A percentile compares a stretch with the other conserved stretches of the same genome.
Evolutionary conservation across 1,139 yeast species (phyloP).

Genomic region (Wickerhamiella infanticola): DNA sequence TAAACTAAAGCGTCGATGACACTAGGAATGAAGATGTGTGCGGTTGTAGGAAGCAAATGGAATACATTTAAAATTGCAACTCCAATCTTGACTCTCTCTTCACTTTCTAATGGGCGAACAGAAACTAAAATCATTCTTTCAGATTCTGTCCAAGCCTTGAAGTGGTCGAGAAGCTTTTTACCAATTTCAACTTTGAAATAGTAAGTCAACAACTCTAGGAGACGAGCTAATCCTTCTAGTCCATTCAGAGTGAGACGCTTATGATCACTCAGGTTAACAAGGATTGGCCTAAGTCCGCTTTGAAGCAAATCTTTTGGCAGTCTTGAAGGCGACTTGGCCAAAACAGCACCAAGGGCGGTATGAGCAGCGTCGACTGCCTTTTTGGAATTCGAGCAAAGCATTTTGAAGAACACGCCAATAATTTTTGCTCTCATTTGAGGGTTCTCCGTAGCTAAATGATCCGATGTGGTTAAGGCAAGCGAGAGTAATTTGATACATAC

Average conservation of each 20-base stretch:
- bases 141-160: slow-evolving; percentile 94
- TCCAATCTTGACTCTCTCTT: slow-evolving; percentile 70
- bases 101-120: slow-evolving; percentile 58
- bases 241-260: slow-evolving; percentile 81
- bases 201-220: slow-evolving; percentile 72
- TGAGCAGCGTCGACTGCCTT: slow-evolving; percentile 91
- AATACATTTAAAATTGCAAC: slow-evolving; percentile 85
- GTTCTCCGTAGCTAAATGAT: slow-evolving; percentile 41
- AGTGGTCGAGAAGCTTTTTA: slow-evolving; percentile 75
- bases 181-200: slow-evolving; percentile 97
- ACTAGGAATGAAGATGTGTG: slow-evolving; percentile 82
- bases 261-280: slow-evolving; percentile 88
- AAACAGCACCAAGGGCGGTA: slow-evolving; percentile 66
- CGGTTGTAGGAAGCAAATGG: slow-evolving; percentile 83
- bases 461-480: slow-evolving; percentile 48
- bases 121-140: slow-evolving; percentile 56
- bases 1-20: slow-evolving; percentile 59
- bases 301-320: slow-evolving; percentile 87
- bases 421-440: slow-evolving; percentile 76
- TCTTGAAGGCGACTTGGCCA: slow-evolving; percentile 63
- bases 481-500: slow-evolving; percentile 78
- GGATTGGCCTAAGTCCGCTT: slow-evolving; percentile 86
- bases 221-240: slow-evolving; percentile 75
- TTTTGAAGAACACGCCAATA: slow-evolving; percentile 86
- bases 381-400: slow-evolving; percentile 70